Conservation (phyloP, 495 filamentous ascomycete genomes). For the Penicillium argentinense region DNA sequence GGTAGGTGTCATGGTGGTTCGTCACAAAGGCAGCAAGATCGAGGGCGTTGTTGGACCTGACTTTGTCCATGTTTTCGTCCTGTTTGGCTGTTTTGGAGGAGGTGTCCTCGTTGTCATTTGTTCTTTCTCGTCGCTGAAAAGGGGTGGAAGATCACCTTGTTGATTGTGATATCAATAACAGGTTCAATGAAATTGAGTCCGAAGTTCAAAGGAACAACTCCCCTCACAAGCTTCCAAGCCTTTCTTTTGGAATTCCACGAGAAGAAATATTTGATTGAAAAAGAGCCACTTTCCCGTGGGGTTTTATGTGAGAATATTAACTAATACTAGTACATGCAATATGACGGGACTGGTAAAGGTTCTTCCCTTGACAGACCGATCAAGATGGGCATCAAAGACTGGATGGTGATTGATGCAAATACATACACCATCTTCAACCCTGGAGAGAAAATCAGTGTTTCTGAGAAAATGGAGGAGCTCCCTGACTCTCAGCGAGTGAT, state of each 20-base stretch:
- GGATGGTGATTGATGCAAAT: constrained; percentile 55
- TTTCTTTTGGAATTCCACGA: constrained; percentile 60
- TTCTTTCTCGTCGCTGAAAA: too few species aligned
- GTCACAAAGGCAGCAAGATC: background rate
- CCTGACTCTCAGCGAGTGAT: constrained; percentile 16
- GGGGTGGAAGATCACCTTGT: too few species aligned
- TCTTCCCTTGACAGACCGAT: constrained; percentile 16
- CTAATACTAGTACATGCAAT: constrained; percentile 62
- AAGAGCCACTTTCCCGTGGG: constrained; percentile 44
- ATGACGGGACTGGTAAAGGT: constrained; percentile 50
- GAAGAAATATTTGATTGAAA: constrained; percentile 21
- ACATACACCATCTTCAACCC: constrained; percentile 39
- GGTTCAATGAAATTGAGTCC: constrained; percentile 41
- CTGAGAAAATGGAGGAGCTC: constrained; percentile 1
- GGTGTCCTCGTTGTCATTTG: too few species aligned
- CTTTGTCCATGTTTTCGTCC: too few species aligned
- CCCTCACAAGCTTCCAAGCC: constrained; percentile 53
- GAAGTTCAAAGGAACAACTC: constrained; percentile 55
- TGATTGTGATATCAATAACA: constrained; percentile 59
- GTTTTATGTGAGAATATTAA: constrained; percentile 50
- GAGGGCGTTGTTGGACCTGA: background rate
- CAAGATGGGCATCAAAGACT: constrained; percentile 50
- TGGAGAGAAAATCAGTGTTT: constrained; percentile 20
- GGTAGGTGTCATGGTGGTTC: constrained; percentile 40
- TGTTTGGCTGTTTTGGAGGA: too few species aligned